phyloP scores from a whole-genome alignment of 345 rosid genomes.

The Erucastrum elatum region DNA sequence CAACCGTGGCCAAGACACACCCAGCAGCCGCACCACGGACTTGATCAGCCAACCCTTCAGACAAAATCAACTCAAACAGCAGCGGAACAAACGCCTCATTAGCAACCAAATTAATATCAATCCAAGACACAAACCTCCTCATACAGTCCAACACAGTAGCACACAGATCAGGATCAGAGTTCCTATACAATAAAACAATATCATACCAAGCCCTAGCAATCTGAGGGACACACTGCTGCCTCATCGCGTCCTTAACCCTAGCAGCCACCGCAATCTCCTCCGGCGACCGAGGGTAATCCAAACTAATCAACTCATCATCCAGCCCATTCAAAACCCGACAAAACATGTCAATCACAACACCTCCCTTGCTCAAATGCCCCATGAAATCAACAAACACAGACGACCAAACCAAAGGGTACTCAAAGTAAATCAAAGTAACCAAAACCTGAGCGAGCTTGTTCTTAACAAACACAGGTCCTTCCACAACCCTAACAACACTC shows the following conservation, averaged over 20 bases:
- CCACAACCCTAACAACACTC: constrained; percentile 52
- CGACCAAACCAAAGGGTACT: constrained; percentile 82
- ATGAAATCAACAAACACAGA: constrained; percentile 78
- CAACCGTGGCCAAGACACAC: constrained; percentile 79
- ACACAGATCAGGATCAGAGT: constrained; percentile 71
- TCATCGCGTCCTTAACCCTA: constrained; percentile 93
- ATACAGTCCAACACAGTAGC: constrained; percentile 66
- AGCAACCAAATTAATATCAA: constrained; percentile 79
- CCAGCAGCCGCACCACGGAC: constrained; percentile 84
- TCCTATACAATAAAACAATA: constrained; percentile 63
- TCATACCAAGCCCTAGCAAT: constrained; percentile 87
- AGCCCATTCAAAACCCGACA: constrained; percentile 84
- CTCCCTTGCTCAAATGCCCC: constrained; percentile 62
- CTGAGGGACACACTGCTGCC: constrained; percentile 89
- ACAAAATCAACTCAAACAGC: constrained; percentile 74
- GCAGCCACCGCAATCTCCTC: constrained; percentile 69
- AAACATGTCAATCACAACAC: constrained; percentile 79
- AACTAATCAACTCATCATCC: constrained; percentile 89
- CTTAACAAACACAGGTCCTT: constrained; percentile 74
- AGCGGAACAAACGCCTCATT: constrained; percentile 73
- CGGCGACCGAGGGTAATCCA: constrained; percentile 72
- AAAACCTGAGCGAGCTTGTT: constrained; percentile 95
- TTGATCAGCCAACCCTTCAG: constrained; percentile 59
- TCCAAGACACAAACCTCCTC: constrained; percentile 91
- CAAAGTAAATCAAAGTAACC: constrained; percentile 84